Evolutionary conservation across 208 protist genomes (phyloP).

Genomic region (Trypanosoma melophagium): DNA sequence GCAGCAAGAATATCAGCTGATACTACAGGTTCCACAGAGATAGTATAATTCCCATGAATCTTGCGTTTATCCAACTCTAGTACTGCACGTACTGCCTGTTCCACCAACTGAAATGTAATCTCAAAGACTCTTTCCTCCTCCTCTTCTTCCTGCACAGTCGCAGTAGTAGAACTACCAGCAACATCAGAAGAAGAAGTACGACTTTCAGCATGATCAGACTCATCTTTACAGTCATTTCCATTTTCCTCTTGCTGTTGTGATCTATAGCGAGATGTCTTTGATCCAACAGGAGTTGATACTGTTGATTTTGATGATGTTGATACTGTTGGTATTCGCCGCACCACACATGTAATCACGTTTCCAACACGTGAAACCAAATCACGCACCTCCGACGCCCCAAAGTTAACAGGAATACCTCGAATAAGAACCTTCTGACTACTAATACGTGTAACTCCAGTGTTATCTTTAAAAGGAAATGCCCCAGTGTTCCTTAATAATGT

Average conservation of each 20-base stretch:
- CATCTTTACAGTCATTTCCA: neutral
- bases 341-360: slow-evolving; percentile 56
- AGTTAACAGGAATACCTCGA: slow-evolving; percentile 58
- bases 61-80: slow-evolving; percentile 35
- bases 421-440: slow-evolving; percentile 49
- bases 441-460: slow-evolving; percentile 40
- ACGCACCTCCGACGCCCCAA: slow-evolving; percentile 61
- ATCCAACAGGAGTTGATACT: neutral
- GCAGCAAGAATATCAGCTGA: slow-evolving; percentile 62
- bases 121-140: slow-evolving; percentile 49
- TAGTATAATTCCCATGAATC: slow-evolving; percentile 3
- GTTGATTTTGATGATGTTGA: neutral
- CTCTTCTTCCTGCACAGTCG: too few species aligned
- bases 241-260: slow-evolving; percentile 26
- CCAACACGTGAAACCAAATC: slow-evolving; percentile 46
- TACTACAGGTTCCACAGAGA: slow-evolving; percentile 66
- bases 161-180: neutral
- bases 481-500: slow-evolving; percentile 21
- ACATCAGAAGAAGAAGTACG: neutral
- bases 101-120: slow-evolving; percentile 50
- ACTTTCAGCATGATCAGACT: neutral
- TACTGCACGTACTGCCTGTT: slow-evolving; percentile 57
- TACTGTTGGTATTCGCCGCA: slow-evolving; percentile 29
- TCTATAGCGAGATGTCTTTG: slow-evolving; percentile 15
- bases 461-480: slow-evolving; percentile 51